A percentile compares a stretch with the other conserved stretches of the same genome.
These are phyloP conservation scores for Dryadomyces sulphureus DNA, from an alignment of 2,329 filamentous ascomycete species.

Conservation along the genomic window DNA sequence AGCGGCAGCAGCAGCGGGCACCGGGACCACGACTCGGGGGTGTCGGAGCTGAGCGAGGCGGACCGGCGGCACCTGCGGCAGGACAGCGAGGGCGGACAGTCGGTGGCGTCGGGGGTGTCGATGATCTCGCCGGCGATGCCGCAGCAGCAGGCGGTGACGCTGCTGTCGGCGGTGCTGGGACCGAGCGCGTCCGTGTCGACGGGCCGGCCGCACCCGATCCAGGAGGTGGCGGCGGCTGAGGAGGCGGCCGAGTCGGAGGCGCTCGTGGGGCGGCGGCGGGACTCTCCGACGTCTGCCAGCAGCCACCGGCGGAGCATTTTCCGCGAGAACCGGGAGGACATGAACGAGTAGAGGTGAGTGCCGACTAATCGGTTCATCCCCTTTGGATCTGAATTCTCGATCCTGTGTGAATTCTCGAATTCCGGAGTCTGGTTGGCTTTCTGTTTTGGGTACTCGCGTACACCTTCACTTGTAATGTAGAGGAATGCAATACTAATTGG, in stretches of 20 bases:
- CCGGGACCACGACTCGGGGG: slow-evolving; percentile 18
- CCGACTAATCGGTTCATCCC: too few species aligned
- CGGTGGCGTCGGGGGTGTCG: slow-evolving; percentile 7
- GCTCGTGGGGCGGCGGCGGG: background rate
- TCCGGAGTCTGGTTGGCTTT: too few species aligned
- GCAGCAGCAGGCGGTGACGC: background rate
- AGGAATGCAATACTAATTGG: too few species aligned
- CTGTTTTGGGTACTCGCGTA: too few species aligned
- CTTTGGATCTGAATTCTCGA: too few species aligned
- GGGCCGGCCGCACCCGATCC: slow-evolving; percentile 1
- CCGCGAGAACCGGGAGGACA: slow-evolving; percentile 7
- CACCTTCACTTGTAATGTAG: too few species aligned
- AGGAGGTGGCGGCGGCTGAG: background rate
- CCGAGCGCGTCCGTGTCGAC: background rate
- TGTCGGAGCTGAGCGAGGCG: slow-evolving; percentile 26
- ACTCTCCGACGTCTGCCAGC: background rate
- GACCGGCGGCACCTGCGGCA: slow-evolving; percentile 25
- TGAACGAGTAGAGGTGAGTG: background rate
- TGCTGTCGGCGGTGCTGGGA: background rate
- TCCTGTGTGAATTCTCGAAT: too few species aligned
- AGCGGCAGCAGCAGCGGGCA: background rate
- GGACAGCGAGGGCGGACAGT: slow-evolving; percentile 25
- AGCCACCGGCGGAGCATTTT: slow-evolving; percentile 8
- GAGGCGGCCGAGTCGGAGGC: slow-evolving; percentile 1
- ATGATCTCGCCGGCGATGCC: slow-evolving; percentile 4